Evolutionary conservation across 2,329 filamentous ascomycete genomes (phyloP).

Genomic region (Neoarthrinium moseri): DNA sequence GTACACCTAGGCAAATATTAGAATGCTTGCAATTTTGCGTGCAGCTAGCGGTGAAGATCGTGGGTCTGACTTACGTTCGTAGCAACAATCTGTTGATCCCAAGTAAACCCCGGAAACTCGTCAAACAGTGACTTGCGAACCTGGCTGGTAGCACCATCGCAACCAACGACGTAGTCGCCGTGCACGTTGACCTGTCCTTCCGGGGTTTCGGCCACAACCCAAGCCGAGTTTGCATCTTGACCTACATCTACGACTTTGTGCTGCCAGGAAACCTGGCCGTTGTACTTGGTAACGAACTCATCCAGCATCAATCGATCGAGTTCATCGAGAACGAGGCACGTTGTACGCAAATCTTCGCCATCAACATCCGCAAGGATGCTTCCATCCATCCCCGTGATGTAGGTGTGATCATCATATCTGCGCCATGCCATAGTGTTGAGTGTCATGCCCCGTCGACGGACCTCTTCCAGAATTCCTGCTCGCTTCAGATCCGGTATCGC

Average conservation of each 20-base stretch:
- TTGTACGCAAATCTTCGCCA: conserved; percentile 37
- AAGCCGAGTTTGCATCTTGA: conserved; percentile 43
- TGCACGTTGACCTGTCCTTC: conserved; percentile 33
- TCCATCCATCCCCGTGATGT: conserved; percentile 36
- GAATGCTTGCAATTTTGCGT: not conserved
- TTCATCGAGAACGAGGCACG: conserved; percentile 40
- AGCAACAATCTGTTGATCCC: conserved; percentile 59
- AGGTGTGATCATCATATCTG: conserved; percentile 29
- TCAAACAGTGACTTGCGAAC: conserved; percentile 49
- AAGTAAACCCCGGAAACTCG: conserved; percentile 60
- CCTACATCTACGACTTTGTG: conserved; percentile 45
- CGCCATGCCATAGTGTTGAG: conserved; percentile 40
- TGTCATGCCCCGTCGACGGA: conserved; percentile 36
- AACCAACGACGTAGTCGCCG: conserved; percentile 56
- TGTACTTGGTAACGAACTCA: conserved; percentile 31
- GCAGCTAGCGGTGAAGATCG: conserved; percentile 14
- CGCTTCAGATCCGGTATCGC: conserved; percentile 56
- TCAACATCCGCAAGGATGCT: conserved; percentile 32
- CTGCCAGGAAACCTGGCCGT: conserved; percentile 40
- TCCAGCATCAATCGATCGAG: conserved; percentile 42
- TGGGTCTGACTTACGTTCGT: conserved; percentile 63
- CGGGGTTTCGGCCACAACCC: conserved; percentile 41
- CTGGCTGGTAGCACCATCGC: conserved; percentile 51
- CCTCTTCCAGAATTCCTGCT: conserved; percentile 52
- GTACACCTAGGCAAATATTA: conserved; percentile 45